phyloP scores from a whole-genome alignment of 371 early-diverging fungal species.

The Funneliformis caledonium region DNA sequence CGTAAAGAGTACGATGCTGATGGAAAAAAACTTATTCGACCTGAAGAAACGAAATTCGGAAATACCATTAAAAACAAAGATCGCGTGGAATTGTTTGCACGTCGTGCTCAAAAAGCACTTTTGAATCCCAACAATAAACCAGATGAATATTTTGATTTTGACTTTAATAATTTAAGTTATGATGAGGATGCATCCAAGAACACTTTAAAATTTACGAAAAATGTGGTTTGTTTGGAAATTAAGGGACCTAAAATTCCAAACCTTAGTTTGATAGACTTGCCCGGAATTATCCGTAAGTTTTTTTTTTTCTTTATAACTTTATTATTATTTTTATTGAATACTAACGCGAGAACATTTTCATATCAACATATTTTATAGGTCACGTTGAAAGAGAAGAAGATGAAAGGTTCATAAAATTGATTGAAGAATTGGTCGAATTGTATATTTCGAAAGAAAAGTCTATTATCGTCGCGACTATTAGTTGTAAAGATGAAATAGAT shows the following conservation, averaged over 20 bases:
- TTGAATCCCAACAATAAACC: conserved; percentile 51
- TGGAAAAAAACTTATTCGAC: conserved; percentile 35
- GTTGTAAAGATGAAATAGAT: conserved; percentile 60
- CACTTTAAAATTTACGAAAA: conserved; percentile 50
- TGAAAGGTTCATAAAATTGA: conserved; percentile 46
- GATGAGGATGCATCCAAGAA: conserved; percentile 45
- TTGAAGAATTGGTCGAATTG: conserved; percentile 48
- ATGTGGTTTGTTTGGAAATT: conserved; percentile 56
- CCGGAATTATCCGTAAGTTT: conserved; percentile 55
- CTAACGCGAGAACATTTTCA: too few species aligned
- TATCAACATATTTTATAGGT: background rate
- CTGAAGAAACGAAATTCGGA: conserved; percentile 46
- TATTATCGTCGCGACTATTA: conserved; percentile 54
- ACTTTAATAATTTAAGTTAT: conserved; percentile 32
- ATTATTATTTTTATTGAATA: background rate
- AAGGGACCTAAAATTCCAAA: conserved; percentile 50
- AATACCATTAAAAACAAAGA: conserved; percentile 37
- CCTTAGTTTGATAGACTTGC: conserved; percentile 56
- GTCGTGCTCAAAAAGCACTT: conserved; percentile 56
- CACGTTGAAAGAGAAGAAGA: conserved; percentile 48
- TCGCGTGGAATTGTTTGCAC: conserved; percentile 47
- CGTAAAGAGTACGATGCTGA: conserved; percentile 51
- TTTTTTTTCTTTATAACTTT: background rate
- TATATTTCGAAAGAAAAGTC: conserved; percentile 52
- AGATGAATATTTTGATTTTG: conserved; percentile 40